phyloP scores from a whole-genome alignment of 805 yeast genomes.

The Blastobotrys attinorum region DNA sequence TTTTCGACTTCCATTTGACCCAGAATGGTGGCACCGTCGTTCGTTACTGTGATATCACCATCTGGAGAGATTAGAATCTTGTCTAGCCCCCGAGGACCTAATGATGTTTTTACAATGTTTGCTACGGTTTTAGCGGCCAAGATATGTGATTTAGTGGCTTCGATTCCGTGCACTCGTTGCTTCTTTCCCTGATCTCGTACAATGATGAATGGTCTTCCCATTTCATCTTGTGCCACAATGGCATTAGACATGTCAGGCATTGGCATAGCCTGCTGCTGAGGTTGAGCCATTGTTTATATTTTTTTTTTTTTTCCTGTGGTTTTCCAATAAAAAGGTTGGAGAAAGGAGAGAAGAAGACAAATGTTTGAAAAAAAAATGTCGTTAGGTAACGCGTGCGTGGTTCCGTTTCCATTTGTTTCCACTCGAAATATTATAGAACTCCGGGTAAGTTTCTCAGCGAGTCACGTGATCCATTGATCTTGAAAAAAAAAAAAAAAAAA shows the following conservation, averaged over 20 bases:
- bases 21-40: conserved; percentile 96
- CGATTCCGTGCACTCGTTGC: conserved; percentile 62
- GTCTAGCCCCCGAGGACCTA: conserved; percentile 98
- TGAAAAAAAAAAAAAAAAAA: no score
- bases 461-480: no score
- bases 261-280: conserved; percentile 19
- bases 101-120: conserved; percentile 79
- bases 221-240: conserved; percentile 97
- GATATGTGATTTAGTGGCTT: conserved; percentile 77
- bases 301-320: not conserved
- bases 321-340: not conserved
- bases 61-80: conserved; percentile 92
- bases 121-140: conserved; percentile 94
- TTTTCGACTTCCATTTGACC: conserved; percentile 94
- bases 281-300: not conserved
- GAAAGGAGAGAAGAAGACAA: no score
- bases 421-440: no score
- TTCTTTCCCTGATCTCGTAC: conserved; percentile 76
- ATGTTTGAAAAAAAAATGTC: no score
- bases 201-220: conserved; percentile 97
- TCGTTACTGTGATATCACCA: conserved; percentile 96
- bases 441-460: no score
- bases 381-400: no score
- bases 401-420: no score
- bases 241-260: conserved; percentile 97